Evolutionary conservation across 2,329 filamentous ascomycete species (phyloP), one percentile per base, ranked within the genome.

Genomic region (Phialocephala sp.): DNA sequence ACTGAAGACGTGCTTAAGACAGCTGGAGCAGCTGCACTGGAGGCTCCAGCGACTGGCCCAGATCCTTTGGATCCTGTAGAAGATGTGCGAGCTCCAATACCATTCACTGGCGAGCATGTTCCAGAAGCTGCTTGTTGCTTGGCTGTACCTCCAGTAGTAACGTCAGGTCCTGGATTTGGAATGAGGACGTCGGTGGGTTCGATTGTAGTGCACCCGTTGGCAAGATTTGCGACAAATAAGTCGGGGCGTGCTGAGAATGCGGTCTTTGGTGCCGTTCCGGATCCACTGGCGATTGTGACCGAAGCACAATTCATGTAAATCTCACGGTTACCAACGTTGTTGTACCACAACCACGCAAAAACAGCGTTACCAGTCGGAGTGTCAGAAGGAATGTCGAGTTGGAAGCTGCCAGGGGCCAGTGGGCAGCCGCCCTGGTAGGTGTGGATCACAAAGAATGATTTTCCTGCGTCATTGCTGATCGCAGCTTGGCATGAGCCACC

Each of bases 291-390:
- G 60, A 89, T 84, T 32, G 81, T 81, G 39, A 89, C 83, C 9
- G 81, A 80, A 0, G 87, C 87, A 68, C 87, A 90, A 73, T 89
- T 87, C 85, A 88, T 88, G 78, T 90, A 90, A 80, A 88, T 87
- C 71, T 89, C 87, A 20, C 87, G 81, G 71, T 89, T 89, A 2
- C 87, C 87, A 32, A 85, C 72, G 63, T 81, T 79, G 74, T 87
- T 87, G 74, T 59, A 62, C 63, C 63, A 86, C 4, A 82, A 85
- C 88, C 87, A 77, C 0, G 71, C 71, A 22, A 76, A 73, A 9
- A 76, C 58, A 1, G 73, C 72, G 0, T 24, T 20, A 18, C 71
- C 73, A 22, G 66, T 59, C 15, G 66, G 66, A 18, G 69, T 69
- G 57, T 77, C 75, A 0, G 70, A 68, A 3, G 75, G 75, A 35